phyloP scores from a whole-genome alignment of 495 filamentous ascomycete genomes.

The Parathielavia appendiculata region DNA sequence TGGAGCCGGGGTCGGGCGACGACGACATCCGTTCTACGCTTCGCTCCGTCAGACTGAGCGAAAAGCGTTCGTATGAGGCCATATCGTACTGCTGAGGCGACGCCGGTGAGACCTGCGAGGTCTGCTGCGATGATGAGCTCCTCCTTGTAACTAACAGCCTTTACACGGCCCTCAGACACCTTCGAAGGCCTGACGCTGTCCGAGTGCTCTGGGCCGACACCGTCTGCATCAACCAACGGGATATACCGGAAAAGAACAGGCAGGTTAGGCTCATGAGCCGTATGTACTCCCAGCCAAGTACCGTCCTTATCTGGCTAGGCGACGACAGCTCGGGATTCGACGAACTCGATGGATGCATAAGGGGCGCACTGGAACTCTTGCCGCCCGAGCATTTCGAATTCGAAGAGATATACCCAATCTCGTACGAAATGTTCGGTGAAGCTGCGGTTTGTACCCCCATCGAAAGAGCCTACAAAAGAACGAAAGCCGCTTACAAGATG shows the following conservation, averaged over 20 bases:
- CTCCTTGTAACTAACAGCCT: constrained; percentile 29
- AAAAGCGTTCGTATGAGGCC: constrained; percentile 28
- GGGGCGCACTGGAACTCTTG: constrained; percentile 6
- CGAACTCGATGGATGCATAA: constrained; percentile 14
- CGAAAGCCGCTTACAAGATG: neutral
- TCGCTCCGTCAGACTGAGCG: constrained; percentile 9
- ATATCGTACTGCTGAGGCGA: constrained; percentile 41
- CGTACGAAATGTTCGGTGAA: neutral
- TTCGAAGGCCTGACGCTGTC: constrained; percentile 24
- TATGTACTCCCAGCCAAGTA: constrained; percentile 32
- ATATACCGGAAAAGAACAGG: constrained; percentile 27
- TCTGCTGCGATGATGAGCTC: constrained; percentile 24
- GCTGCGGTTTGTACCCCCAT: neutral
- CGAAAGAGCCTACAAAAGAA: neutral
- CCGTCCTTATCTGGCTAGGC: constrained; percentile 35
- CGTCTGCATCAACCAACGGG: constrained; percentile 39
- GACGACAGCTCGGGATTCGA: constrained; percentile 10
- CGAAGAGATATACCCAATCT: neutral
- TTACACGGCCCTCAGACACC: constrained; percentile 23
- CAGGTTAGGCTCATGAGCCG: constrained; percentile 36
- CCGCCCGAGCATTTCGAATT: constrained; percentile 9
- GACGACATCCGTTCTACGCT: constrained; percentile 19
- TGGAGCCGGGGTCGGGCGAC: constrained; percentile 20
- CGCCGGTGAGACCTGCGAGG: constrained; percentile 8
- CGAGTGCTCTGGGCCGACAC: constrained; percentile 36